Conservation (phyloP, 768 basidiomycete genomes). For the Udeniomyces megalosporus region DNA sequence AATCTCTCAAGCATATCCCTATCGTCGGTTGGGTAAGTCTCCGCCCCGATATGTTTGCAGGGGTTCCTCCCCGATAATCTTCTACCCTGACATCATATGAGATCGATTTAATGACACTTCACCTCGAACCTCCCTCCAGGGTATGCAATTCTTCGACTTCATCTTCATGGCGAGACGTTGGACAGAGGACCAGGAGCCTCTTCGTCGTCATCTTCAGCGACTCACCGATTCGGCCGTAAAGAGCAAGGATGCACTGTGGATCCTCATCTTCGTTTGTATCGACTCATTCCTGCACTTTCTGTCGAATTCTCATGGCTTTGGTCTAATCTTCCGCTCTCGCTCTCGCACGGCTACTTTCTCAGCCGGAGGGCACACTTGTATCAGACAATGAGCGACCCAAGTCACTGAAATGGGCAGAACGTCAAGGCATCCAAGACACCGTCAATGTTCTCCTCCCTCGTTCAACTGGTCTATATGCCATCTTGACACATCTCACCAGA, state of each 20-base stretch:
- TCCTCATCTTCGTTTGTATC: conserved; percentile 48
- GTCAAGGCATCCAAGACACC: conserved; percentile 72
- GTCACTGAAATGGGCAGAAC: conserved; percentile 74
- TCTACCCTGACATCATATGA: no score
- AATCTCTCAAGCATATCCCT: conserved; percentile 51
- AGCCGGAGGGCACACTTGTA: conserved; percentile 85
- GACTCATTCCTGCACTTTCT: no score
- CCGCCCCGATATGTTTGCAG: not conserved
- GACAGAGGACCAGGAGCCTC: conserved; percentile 8
- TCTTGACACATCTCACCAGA: conserved; percentile 1
- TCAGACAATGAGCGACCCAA: conserved; percentile 69
- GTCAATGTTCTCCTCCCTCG: conserved; percentile 69
- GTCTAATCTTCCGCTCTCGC: no score
- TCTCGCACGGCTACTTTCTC: no score
- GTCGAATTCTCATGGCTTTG: no score
- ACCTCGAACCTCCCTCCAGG: no score
- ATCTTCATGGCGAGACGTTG: conserved; percentile 58
- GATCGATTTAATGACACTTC: no score
- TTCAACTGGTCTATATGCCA: conserved; percentile 54
- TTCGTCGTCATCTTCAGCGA: not conserved
- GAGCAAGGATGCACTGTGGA: conserved; percentile 42
- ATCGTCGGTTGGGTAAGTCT: conserved; percentile 66
- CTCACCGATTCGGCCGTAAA: not conserved
- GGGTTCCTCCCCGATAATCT: no score
- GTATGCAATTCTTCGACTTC: conserved; percentile 87